Conservation (phyloP, 2,329 filamentous ascomycete genomes). For the Lasiodiplodia hormozganensis region DNA sequence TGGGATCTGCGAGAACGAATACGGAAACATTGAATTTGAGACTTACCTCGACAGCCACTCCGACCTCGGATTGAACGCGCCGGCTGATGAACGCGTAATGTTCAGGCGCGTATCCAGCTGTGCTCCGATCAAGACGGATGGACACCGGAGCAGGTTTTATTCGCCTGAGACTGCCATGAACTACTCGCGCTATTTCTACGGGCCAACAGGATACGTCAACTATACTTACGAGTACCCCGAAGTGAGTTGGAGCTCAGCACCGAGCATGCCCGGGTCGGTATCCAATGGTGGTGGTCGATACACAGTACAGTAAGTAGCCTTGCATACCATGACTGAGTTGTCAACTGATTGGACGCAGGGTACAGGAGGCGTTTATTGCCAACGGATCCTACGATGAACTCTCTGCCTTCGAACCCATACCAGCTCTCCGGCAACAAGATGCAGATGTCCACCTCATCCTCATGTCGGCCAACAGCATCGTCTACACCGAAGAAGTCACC, state of each 20-base stretch:
- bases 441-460: conserved; percentile 42
- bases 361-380: background rate
- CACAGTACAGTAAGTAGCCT: background rate
- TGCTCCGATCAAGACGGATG: background rate
- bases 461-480: conserved; percentile 38
- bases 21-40: background rate
- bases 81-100: background rate
- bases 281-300: background rate
- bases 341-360: background rate
- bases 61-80: background rate
- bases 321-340: background rate
- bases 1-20: background rate
- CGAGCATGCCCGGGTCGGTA: too few relatives aligned
- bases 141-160: background rate
- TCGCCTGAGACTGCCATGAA: background rate
- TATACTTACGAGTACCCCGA: background rate
- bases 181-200: background rate
- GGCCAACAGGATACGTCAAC: background rate
- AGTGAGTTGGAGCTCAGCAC: background rate
- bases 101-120: background rate
- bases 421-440: conserved; percentile 38
- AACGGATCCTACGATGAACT: background rate
- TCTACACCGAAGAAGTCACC: conserved; percentile 34
- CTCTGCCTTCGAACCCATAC: conserved; percentile 33
- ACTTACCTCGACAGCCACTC: background rate